phyloP scores from a whole-genome alignment of 1,139 yeast genomes.

The Suzukiozyma palmioleophila region DNA sequence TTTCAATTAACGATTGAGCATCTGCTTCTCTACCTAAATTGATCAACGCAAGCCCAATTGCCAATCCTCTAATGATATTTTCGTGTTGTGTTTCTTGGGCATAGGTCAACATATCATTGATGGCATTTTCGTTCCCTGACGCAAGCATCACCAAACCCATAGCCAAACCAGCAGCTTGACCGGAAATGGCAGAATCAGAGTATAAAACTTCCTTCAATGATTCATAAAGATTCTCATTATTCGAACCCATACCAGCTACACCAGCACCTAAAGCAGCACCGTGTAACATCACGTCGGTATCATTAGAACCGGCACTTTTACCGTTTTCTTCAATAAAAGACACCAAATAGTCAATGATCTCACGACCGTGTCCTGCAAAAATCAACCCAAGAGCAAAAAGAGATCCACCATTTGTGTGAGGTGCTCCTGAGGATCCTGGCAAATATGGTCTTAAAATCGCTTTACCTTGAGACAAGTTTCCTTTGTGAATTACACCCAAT shows the following conservation, averaged over 20 bases:
- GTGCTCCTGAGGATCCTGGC: conserved; percentile 77
- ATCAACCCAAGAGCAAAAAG: conserved; percentile 89
- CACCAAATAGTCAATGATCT: conserved; percentile 76
- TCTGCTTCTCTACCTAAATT: conserved; percentile 82
- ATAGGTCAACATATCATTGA: conserved; percentile 80
- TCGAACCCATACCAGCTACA: conserved; percentile 95
- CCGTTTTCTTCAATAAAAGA: conserved; percentile 68
- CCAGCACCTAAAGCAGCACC: conserved; percentile 97
- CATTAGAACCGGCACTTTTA: conserved; percentile 62
- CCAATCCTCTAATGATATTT: conserved; percentile 86
- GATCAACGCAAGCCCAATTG: conserved; percentile 83
- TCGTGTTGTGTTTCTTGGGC: conserved; percentile 97
- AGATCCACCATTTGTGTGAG: conserved; percentile 95
- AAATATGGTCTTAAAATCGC: conserved; percentile 85
- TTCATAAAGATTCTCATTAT: conserved; percentile 70
- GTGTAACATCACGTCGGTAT: conserved; percentile 82
- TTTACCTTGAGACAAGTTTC: conserved; percentile 88
- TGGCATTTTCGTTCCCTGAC: conserved; percentile 71
- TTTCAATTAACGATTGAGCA: conserved; percentile 69
- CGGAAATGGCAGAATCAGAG: conserved; percentile 89
- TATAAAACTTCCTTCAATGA: conserved; percentile 81
- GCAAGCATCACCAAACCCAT: conserved; percentile 98
- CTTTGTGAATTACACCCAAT: conserved; percentile 94
- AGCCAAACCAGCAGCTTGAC: conserved; percentile 95
- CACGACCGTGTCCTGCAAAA: conserved; percentile 95